Percentiles rank a stretch among this genome's conserved stretches.
phyloP scores from a whole-genome alignment of 176 grass and related monocot genomes.

The Eragrostis nindensis region DNA sequence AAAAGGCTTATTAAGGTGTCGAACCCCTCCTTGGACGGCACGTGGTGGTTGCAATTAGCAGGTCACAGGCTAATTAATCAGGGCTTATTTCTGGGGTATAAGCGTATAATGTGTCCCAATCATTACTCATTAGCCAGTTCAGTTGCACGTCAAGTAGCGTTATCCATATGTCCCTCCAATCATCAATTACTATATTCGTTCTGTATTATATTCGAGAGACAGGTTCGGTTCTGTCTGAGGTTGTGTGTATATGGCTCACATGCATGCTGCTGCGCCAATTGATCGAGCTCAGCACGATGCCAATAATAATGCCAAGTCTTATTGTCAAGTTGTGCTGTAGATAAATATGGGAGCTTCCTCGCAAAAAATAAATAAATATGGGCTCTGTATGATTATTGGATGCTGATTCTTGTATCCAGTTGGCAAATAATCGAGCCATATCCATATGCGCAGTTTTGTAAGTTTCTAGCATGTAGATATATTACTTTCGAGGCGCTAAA shows the following conservation, averaged over 20 bases:
- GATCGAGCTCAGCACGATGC: background rate
- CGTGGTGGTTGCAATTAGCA: slow-evolving; percentile 7
- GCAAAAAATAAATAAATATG: background rate
- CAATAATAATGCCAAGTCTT: slow-evolving; percentile 4
- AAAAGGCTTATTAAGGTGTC: no score
- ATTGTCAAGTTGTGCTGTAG: slow-evolving; percentile 12
- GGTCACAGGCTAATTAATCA: background rate
- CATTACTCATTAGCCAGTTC: background rate
- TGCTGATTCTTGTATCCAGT: background rate
- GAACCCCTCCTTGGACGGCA: background rate
- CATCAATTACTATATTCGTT: background rate
- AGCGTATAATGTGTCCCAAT: no score
- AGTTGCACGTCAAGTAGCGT: background rate
- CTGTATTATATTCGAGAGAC: background rate
- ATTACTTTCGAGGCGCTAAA: background rate
- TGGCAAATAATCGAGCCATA: background rate
- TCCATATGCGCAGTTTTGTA: background rate
- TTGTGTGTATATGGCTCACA: background rate
- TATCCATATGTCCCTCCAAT: background rate
- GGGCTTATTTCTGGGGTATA: background rate
- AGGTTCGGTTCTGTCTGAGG: background rate
- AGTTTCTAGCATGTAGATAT: background rate
- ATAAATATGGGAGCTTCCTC: background rate
- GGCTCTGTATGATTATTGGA: background rate
- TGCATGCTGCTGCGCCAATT: no score